Conservation (phyloP, 306 rosid genomes). For the Corylus americana region DNA sequence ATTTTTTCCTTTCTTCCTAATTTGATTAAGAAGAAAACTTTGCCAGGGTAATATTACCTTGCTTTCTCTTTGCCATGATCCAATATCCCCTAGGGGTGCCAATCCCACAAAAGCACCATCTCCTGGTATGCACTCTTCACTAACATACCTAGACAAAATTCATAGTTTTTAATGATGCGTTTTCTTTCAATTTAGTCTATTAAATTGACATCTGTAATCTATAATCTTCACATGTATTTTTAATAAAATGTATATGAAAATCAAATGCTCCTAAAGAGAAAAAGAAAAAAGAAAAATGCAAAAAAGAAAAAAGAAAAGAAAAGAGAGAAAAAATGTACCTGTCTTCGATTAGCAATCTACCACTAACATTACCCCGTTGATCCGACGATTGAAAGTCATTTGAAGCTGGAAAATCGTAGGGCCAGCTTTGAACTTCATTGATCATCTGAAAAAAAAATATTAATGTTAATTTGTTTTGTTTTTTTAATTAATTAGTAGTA, state of each 20-base stretch:
- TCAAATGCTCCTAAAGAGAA: neutral
- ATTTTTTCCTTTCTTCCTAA: too few species aligned
- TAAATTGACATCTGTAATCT: too few species aligned
- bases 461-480: neutral
- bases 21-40: too few species aligned
- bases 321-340: slow-evolving; percentile 32
- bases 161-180: neutral
- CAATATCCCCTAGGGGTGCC: slow-evolving; percentile 81
- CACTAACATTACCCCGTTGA: slow-evolving; percentile 67
- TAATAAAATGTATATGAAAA: too few species aligned
- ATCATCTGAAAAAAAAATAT: slow-evolving; percentile 49
- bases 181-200: neutral
- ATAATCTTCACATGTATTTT: too few species aligned
- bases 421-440: slow-evolving; percentile 80
- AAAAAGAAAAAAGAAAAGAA: neutral
- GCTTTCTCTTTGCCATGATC: slow-evolving; percentile 92
- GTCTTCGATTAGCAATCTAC: slow-evolving; percentile 66
- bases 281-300: too few species aligned
- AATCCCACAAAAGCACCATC: slow-evolving; percentile 73
- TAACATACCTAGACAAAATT: slow-evolving; percentile 41
- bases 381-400: slow-evolving; percentile 53
- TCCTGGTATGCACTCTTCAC: slow-evolving; percentile 45
- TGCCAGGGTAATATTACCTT: slow-evolving; percentile 49
- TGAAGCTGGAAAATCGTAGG: slow-evolving; percentile 75
- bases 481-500: neutral